Evolutionary conservation across 1,139 yeast species (phyloP).

Genomic region (Magnusiomyces tetraspermus): DNA sequence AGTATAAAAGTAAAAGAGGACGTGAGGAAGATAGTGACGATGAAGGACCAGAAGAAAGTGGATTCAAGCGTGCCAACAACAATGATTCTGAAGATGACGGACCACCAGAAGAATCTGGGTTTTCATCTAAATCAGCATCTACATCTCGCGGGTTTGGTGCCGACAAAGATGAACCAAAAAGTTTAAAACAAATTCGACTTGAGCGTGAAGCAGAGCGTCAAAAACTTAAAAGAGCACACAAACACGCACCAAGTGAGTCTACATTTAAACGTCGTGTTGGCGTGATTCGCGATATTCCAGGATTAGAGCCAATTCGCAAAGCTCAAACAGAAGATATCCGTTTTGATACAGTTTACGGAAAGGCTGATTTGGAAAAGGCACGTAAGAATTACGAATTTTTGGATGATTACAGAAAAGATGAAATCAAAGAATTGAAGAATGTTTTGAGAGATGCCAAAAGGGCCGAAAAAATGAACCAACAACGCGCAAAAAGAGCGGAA

Average conservation of each 20-base stretch:
- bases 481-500: constrained; percentile 21
- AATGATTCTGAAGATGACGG: constrained; percentile 20
- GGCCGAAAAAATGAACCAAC: constrained; percentile 35
- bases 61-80: neutral
- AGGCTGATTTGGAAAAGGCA: constrained; percentile 53
- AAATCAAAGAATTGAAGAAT: constrained; percentile 34
- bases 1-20: constrained; percentile 15
- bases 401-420: constrained; percentile 73
- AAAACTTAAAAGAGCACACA: constrained; percentile 28
- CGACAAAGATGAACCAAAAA: neutral
- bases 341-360: constrained; percentile 84
- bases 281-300: constrained; percentile 64
- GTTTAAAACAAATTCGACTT: constrained; percentile 2
- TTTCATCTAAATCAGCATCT: no score
- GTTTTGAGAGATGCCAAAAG: constrained; percentile 41
- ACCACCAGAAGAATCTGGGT: constrained; percentile 20
- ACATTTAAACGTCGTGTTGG: constrained; percentile 69
- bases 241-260: constrained; percentile 74
- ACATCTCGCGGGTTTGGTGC: neutral
- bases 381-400: constrained; percentile 74
- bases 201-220: neutral
- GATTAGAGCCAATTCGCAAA: constrained; percentile 36
- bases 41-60: constrained; percentile 1
- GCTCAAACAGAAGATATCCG: constrained; percentile 53
- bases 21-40: constrained; percentile 13